These are phyloP conservation scores for Gaultheria prostrata DNA, from an alignment of 148 eudicot species.

Conservation along the genomic window DNA sequence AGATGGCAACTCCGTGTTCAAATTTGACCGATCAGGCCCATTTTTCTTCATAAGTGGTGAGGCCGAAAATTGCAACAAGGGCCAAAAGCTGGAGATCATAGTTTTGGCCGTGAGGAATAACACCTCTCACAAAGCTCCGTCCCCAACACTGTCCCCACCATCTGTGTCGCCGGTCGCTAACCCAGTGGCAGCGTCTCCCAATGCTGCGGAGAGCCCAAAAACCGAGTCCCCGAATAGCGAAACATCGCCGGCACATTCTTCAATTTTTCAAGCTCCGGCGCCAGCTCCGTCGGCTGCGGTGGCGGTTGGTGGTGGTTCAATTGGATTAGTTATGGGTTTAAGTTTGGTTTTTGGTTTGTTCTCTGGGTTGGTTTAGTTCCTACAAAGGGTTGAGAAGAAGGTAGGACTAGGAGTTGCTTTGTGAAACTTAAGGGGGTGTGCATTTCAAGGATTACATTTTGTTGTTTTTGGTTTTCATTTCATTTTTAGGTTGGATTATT, in stretches of 20 bases:
- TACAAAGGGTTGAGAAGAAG: not conserved
- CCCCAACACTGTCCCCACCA: not conserved
- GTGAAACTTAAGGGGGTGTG: not conserved
- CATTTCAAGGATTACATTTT: not conserved
- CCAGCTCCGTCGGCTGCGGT: conserved; percentile 16
- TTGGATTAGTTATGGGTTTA: conserved; percentile 4
- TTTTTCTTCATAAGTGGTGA: conserved; percentile 33
- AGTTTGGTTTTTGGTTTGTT: conserved; percentile 8
- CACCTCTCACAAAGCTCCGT: not conserved
- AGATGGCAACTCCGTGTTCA: conserved; percentile 20
- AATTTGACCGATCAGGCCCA: conserved; percentile 27
- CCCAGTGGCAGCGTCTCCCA: not conserved
- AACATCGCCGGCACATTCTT: not conserved
- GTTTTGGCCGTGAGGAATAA: conserved; percentile 27
- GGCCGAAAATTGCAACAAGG: conserved; percentile 30
- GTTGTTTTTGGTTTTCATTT: conserved; percentile 1
- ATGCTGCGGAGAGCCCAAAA: not conserved
- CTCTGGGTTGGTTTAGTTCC: conserved; percentile 11
- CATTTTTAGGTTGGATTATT: not conserved
- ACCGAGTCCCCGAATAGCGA: not conserved
- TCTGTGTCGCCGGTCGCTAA: not conserved
- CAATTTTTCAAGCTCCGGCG: not conserved
- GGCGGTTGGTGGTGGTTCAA: not conserved
- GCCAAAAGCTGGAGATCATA: conserved; percentile 25
- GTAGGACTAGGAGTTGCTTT: not conserved